Evolutionary conservation across 768 basidiomycete genomes (phyloP), one percentile per base, ranked within the genome.

Genomic region (Astraeus odoratus): DNA sequence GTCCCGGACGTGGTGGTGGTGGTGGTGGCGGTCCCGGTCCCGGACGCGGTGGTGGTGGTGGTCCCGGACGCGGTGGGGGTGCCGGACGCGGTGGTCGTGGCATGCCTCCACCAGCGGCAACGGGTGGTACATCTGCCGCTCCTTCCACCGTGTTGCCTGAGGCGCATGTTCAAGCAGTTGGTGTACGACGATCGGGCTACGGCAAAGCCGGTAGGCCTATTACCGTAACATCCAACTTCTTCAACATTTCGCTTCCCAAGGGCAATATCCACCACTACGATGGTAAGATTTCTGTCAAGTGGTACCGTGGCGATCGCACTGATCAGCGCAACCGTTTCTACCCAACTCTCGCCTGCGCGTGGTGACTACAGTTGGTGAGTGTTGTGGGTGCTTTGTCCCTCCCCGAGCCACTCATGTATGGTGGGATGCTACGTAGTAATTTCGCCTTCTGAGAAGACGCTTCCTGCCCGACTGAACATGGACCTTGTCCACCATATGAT

Each of bases 181-280:
- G 85, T 15, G 87, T 88, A 29, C 81, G 74, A 53, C 72, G 87
- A 31, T 74, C 82, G 23, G 74, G 70, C 29, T 85, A 74, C 53
- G 86, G 83, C 18, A 72, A 67, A 0, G 68, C 70, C 8, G 87
- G 86, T 3, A 67, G 59, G 19, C 52, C 59, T 1, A 66, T 73
- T 23, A 53, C 50, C 12, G 68, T 78, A 5, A 51, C 46, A 6
- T 70, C 76, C 25, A 91, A 90, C 59, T 82, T 82, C 42, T 90
- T 86, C 52, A 58, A 57, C 33, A 76, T 77, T 3, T 68, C 72
- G 0, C 77, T 84, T 13, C 80, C 86, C 0, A 74, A 81, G 19
- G 64, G 60, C 5, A 73, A 76, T 24, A 87, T 88, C 33, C 72
- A 82, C 49, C 88, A 90, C 54, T 89, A 90, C 54, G 86, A 91